Percentiles rank a stretch among this genome's conserved stretches.
These are phyloP conservation scores for Yarrowia alimentaria DNA, from an alignment of 805 yeast genomes.

Conservation along the genomic window DNA sequence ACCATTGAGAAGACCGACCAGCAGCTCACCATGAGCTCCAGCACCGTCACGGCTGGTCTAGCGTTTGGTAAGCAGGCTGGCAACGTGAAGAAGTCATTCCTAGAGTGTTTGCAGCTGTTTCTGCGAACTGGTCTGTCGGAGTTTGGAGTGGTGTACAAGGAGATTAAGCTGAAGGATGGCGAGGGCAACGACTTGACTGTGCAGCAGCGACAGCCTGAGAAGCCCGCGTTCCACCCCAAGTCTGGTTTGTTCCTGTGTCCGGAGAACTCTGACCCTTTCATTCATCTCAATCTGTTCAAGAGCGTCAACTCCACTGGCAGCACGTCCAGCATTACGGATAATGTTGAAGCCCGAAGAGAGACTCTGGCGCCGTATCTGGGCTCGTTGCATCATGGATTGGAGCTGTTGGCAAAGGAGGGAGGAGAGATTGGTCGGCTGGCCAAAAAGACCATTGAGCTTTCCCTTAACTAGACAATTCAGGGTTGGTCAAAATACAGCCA, in stretches of 20 bases:
- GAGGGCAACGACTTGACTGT: neutral
- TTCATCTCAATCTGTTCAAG: constrained; percentile 36
- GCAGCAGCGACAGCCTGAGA: constrained; percentile 7
- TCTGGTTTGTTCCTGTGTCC: constrained; percentile 31
- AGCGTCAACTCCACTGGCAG: constrained; percentile 2
- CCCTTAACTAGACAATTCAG: neutral
- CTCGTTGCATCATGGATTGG: constrained; percentile 52
- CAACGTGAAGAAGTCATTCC: constrained; percentile 40
- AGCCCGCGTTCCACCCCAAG: constrained; percentile 40
- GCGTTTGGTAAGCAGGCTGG: constrained; percentile 33
- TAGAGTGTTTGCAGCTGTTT: constrained; percentile 48
- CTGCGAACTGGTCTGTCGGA: constrained; percentile 36
- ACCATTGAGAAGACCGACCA: constrained; percentile 41
- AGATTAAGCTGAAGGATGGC: constrained; percentile 2
- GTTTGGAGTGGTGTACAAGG: constrained; percentile 5
- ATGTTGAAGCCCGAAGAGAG: constrained; percentile 53
- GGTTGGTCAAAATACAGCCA: too few relatives aligned
- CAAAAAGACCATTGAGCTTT: constrained; percentile 14
- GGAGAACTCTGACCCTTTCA: constrained; percentile 39
- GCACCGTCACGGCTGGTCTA: constrained; percentile 40
- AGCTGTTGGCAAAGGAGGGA: constrained; percentile 59
- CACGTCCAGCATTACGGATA: constrained; percentile 53
- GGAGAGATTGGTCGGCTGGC: constrained; percentile 65
- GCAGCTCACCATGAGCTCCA: constrained; percentile 35
- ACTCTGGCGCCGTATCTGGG: constrained; percentile 52